Conservation (phyloP, 2,329 filamentous ascomycete genomes). For the Hymenoscyphus infarciens region DNA sequence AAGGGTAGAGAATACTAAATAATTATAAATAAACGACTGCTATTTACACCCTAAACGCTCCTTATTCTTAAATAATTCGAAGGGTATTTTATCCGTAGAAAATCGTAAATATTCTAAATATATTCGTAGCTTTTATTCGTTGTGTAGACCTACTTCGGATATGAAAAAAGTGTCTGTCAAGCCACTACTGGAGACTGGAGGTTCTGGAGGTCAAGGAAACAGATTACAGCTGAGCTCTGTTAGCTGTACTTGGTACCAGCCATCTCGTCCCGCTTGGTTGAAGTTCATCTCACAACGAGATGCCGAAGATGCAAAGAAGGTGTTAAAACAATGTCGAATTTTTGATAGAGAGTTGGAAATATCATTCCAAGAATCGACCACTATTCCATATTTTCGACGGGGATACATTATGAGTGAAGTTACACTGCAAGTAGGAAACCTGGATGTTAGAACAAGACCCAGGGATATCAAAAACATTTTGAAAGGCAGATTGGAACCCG, state of each 20-base stretch:
- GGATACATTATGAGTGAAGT: not conserved
- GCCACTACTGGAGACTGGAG: not conserved
- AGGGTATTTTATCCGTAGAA: too few species aligned
- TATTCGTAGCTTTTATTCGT: too few species aligned
- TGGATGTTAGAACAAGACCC: constrained; percentile 3
- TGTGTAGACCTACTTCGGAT: too few species aligned
- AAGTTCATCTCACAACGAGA: not conserved
- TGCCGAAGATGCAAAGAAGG: not conserved
- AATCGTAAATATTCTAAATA: too few species aligned
- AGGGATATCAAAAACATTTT: not conserved
- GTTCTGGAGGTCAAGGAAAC: constrained; percentile 1
- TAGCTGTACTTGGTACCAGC: constrained; percentile 15
- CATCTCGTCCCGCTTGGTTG: constrained; percentile 14
- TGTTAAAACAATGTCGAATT: not conserved
- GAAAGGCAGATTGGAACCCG: not conserved
- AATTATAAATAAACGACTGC: too few species aligned
- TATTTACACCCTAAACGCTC: too few species aligned
- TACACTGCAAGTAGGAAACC: constrained; percentile 5
- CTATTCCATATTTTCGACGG: not conserved
- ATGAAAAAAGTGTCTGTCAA: constrained; percentile 7
- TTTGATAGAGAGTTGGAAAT: not conserved
- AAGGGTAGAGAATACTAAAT: too few species aligned
- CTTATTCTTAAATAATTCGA: too few species aligned
- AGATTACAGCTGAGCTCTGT: constrained; percentile 16
- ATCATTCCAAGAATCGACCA: not conserved